These are phyloP conservation scores for Microcera coccophila DNA, from an alignment of 2,329 filamentous ascomycete species.

Conservation along the genomic window DNA sequence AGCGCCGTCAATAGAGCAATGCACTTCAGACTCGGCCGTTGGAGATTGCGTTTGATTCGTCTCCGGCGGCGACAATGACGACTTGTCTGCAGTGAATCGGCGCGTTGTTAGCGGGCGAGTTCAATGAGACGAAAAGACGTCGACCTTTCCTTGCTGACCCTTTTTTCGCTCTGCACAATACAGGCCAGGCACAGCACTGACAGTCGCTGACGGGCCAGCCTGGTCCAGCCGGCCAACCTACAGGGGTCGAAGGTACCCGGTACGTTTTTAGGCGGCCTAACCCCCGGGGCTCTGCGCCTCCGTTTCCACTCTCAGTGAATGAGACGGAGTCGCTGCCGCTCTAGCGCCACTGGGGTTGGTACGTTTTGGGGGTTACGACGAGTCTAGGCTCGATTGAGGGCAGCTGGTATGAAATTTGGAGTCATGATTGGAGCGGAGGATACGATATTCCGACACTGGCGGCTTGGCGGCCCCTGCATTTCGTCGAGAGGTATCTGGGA, in stretches of 20 bases:
- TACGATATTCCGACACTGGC: conserved; percentile 30
- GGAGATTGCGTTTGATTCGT: too few relatives aligned
- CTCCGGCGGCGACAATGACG: too few relatives aligned
- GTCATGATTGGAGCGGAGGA: conserved; percentile 27
- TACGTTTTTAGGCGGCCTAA: background rate
- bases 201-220: background rate
- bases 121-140: conserved; percentile 26
- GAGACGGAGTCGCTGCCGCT: conserved; percentile 2
- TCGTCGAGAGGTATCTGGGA: conserved; percentile 1
- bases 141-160: conserved; percentile 18
- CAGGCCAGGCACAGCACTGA: background rate
- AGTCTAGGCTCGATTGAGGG: conserved; percentile 29
- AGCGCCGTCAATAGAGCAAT: conserved; percentile 14
- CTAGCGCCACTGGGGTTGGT: conserved; percentile 10
- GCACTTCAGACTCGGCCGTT: too few relatives aligned
- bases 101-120: conserved; percentile 14
- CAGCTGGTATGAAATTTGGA: conserved; percentile 11
- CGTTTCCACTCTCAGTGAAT: conserved; percentile 1
- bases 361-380: conserved; percentile 13
- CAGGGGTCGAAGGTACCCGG: background rate
- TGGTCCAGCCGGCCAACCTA: background rate
- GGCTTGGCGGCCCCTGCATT: conserved; percentile 12
- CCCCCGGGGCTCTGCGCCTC: background rate
- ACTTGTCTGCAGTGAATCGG: conserved; percentile 13
- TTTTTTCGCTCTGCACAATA: conserved; percentile 26